A percentile compares a stretch with the other conserved stretches of the same genome.
phyloP scores from a whole-genome alignment of 2,329 filamentous ascomycete species.

The Pestalotiopsis fici region DNA sequence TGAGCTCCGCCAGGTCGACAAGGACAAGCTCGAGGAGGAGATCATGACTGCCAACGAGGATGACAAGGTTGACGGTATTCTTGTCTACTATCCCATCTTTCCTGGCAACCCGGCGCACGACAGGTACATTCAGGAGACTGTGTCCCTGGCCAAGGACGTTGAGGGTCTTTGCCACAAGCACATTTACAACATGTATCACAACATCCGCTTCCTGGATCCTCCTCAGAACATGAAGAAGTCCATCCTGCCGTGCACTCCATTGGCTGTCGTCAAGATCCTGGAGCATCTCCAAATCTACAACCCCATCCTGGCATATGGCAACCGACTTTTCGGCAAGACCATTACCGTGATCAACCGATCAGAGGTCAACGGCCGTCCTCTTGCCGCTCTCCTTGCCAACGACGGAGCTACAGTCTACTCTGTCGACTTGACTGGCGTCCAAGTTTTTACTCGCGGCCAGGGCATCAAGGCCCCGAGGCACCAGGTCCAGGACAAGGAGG shows the following conservation, averaged over 20 bases:
- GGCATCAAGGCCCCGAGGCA: conserved; percentile 85
- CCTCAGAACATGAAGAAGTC: conserved; percentile 80
- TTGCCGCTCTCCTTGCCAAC: conserved; percentile 92
- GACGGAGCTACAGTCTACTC: conserved; percentile 95
- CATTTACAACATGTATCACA: conserved; percentile 99
- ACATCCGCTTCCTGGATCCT: conserved; percentile 88
- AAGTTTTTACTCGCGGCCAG: conserved; percentile 87
- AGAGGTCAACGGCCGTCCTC: conserved; percentile 90
- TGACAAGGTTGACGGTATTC: conserved; percentile 77
- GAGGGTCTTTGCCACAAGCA: conserved; percentile 93
- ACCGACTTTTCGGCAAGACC: conserved; percentile 88
- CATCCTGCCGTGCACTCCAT: conserved; percentile 90
- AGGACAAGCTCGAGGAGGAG: conserved; percentile 86
- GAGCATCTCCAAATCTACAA: conserved; percentile 98
- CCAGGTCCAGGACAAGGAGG: conserved; percentile 81
- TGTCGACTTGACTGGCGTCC: conserved; percentile 87
- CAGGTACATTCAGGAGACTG: conserved; percentile 93
- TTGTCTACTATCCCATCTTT: conserved; percentile 99
- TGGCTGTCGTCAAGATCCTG: conserved; percentile 95
- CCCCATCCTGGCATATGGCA: conserved; percentile 87
- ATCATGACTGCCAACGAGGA: conserved; percentile 86
- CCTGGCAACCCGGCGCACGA: conserved; percentile 78
- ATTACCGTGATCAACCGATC: conserved; percentile 96
- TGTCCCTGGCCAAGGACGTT: conserved; percentile 88
- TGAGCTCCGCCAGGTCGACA: conserved; percentile 78